Evolutionary conservation across 2,329 filamentous ascomycete species (phyloP).

Genomic region (Fusarium graminum): DNA sequence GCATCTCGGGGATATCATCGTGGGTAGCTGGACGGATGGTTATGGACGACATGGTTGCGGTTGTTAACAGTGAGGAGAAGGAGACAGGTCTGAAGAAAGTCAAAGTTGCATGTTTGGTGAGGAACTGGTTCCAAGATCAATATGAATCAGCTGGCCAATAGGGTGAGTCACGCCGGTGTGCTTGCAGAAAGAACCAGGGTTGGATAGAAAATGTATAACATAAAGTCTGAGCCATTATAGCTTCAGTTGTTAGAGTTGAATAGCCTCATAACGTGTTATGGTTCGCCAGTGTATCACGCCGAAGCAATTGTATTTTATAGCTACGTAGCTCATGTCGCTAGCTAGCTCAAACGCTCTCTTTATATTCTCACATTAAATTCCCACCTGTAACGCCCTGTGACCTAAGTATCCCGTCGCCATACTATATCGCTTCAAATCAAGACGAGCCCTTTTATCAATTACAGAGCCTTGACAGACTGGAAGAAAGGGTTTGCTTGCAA

Average conservation of each 20-base stretch:
- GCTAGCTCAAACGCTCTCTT: constrained; percentile 14
- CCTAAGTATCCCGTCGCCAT: constrained; percentile 2
- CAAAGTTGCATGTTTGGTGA: background rate
- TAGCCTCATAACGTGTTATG: constrained; percentile 4
- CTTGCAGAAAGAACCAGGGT: background rate
- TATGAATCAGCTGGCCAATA: background rate
- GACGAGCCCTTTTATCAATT: constrained; percentile 28
- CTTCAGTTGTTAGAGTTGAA: constrained; percentile 2
- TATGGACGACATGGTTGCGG: constrained; percentile 28
- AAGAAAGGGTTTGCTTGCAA: constrained; percentile 77
- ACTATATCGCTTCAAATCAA: constrained; percentile 8
- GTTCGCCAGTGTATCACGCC: constrained; percentile 15
- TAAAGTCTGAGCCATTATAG: background rate
- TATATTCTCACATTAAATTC: constrained; percentile 22
- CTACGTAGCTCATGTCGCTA: constrained; percentile 5
- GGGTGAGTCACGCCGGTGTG: constrained; percentile 28
- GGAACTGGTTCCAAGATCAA: background rate
- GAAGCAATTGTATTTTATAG: constrained; percentile 7
- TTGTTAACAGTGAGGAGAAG: background rate
- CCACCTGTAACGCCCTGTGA: constrained; percentile 29
- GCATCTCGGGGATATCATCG: constrained; percentile 51
- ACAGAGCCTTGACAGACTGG: constrained; percentile 70
- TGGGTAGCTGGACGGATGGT: constrained; percentile 56
- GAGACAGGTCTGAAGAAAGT: background rate
- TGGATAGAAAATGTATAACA: background rate